Percentiles rank a stretch among this genome's conserved stretches.
These are phyloP conservation scores for Leccinum pachyderme DNA, from an alignment of 1,284 basidiomycete species.

Conservation along the genomic window DNA sequence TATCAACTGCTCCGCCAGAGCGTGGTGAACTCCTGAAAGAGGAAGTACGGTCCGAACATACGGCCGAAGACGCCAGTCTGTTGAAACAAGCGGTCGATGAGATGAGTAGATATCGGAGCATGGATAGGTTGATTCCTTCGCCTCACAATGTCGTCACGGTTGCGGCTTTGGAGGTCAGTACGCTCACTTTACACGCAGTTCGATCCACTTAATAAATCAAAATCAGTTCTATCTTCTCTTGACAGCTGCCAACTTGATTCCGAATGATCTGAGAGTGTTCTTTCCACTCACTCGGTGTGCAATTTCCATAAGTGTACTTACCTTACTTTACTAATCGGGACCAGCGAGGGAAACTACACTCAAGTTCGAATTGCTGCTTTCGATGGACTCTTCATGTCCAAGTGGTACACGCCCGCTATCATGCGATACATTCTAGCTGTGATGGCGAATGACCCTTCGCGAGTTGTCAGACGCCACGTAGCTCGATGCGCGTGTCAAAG, in stretches of 20 bases:
- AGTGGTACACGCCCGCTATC: constrained; percentile 81
- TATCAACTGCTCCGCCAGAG: constrained; percentile 73
- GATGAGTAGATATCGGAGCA: constrained; percentile 88
- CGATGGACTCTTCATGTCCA: constrained; percentile 89
- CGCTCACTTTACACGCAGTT: neutral
- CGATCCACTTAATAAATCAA: constrained; percentile 9
- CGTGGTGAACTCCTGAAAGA: constrained; percentile 71
- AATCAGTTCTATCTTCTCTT: constrained; percentile 79
- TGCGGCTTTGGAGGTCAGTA: constrained; percentile 80
- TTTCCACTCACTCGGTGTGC: constrained; percentile 86
- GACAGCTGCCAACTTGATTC: constrained; percentile 76
- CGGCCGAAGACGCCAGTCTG: constrained; percentile 62
- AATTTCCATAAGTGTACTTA: neutral
- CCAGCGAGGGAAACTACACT: constrained; percentile 88
- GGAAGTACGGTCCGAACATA: constrained; percentile 64
- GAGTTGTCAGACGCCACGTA: constrained; percentile 81
- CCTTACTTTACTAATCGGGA: constrained; percentile 15
- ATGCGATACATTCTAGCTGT: constrained; percentile 91
- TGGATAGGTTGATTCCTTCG: constrained; percentile 95
- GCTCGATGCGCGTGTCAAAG: constrained; percentile 86
- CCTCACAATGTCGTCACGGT: constrained; percentile 93
- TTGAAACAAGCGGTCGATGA: constrained; percentile 74
- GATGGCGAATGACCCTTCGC: constrained; percentile 83
- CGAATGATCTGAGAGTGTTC: constrained; percentile 80
- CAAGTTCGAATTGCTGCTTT: constrained; percentile 92